Evolutionary conservation across 2,329 filamentous ascomycete species (phyloP).

Genomic region (Whalleya microplaca): DNA sequence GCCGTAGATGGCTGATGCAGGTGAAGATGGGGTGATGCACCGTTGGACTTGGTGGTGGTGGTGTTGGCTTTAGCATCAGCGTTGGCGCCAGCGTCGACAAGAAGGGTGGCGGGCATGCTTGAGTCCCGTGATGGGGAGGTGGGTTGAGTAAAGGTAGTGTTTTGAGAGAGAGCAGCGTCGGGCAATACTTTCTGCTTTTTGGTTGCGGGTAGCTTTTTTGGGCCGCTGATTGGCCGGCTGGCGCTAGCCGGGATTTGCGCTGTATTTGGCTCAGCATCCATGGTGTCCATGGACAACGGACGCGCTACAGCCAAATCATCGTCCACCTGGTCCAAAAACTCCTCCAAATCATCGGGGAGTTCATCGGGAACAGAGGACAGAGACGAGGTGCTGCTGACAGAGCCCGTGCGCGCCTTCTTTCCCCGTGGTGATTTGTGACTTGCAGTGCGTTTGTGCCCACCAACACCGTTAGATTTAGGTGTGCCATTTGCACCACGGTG

Average conservation of each 20-base stretch:
- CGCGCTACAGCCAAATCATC: conserved; percentile 35
- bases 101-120: conserved; percentile 37
- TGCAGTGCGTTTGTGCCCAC: conserved; percentile 15
- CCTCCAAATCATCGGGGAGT: conserved; percentile 35
- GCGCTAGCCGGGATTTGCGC: conserved; percentile 37
- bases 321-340: conserved; percentile 36
- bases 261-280: conserved; percentile 37
- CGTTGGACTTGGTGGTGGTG: no score
- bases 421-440: conserved; percentile 18
- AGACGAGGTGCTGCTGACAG: conserved; percentile 38
- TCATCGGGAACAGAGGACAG: conserved; percentile 39
- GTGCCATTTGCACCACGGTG: conserved; percentile 5
- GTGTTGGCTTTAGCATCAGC: not conserved
- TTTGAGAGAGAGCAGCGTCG: conserved; percentile 34
- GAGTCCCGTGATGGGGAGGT: conserved; percentile 28
- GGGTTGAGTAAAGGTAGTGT: conserved; percentile 29
- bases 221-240: conserved; percentile 38
- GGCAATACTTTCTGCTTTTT: conserved; percentile 41
- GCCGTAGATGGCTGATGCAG: conserved; percentile 9
- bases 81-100: conserved; percentile 10
- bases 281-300: conserved; percentile 28
- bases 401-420: conserved; percentile 33
- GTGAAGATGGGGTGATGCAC: conserved; percentile 21
- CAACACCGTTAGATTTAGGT: conserved; percentile 17
- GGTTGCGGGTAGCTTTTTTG: conserved; percentile 38